These are phyloP conservation scores for Ceratonia siliqua DNA, from an alignment of 306 rosid genomes.

Conservation along the genomic window DNA sequence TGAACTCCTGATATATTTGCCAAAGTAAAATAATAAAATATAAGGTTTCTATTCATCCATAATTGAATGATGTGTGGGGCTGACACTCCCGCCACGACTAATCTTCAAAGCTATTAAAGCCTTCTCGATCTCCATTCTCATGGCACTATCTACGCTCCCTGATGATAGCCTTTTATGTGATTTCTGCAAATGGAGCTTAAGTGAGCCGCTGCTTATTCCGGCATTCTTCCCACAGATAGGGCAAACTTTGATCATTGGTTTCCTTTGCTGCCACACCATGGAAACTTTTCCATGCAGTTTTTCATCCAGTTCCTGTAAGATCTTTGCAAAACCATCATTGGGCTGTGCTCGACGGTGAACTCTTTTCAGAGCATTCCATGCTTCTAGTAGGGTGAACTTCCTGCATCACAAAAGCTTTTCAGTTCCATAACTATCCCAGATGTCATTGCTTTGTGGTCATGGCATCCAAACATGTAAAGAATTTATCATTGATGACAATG, in stretches of 20 bases:
- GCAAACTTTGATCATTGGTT: conserved; percentile 81
- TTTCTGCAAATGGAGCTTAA: conserved; percentile 89
- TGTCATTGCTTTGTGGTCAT: neutral
- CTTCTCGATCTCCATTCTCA: conserved; percentile 91
- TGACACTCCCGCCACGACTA: conserved; percentile 67
- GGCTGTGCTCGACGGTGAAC: conserved; percentile 94
- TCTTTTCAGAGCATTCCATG: conserved; percentile 78
- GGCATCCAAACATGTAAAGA: neutral
- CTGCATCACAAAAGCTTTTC: conserved; percentile 47
- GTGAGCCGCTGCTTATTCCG: conserved; percentile 88
- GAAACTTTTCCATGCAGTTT: conserved; percentile 73
- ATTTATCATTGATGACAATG: neutral
- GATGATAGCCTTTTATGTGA: conserved; percentile 86
- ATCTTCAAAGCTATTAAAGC: conserved; percentile 62
- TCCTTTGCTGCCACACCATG: conserved; percentile 88
- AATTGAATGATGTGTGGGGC: conserved; percentile 57
- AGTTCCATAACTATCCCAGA: neutral
- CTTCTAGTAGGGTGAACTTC: conserved; percentile 64
- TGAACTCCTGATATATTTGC: neutral
- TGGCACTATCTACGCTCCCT: conserved; percentile 95
- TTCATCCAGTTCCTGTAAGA: conserved; percentile 60
- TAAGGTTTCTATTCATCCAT: conserved; percentile 45
- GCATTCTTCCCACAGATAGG: conserved; percentile 85
- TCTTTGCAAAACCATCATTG: conserved; percentile 82
- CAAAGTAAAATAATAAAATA: too few relatives aligned